These are phyloP conservation scores for Collybiopsis luxurians DNA, from an alignment of 768 basidiomycete genomes.

Conservation along the genomic window DNA sequence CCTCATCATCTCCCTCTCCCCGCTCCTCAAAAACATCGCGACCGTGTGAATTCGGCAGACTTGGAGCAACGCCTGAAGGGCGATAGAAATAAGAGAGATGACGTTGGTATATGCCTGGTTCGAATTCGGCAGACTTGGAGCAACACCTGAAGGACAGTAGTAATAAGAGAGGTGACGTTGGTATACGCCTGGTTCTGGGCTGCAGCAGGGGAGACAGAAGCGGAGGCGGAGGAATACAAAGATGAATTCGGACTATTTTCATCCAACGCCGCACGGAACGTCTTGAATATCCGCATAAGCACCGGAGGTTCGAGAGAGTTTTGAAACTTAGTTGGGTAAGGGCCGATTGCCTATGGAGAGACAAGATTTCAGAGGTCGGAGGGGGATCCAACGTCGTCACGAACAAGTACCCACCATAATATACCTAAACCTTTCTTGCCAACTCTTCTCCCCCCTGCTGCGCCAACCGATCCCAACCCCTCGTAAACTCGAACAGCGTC, in stretches of 20 bases:
- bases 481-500: constrained; percentile 65
- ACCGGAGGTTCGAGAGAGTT: constrained; percentile 66
- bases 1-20: background rate
- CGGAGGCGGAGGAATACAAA: background rate
- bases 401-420: constrained; percentile 45
- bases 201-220: background rate
- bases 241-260: background rate
- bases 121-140: background rate
- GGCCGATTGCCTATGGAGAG: constrained; percentile 40
- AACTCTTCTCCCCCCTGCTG: constrained; percentile 21
- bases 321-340: constrained; percentile 65
- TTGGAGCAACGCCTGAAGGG: background rate
- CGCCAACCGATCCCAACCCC: constrained; percentile 46
- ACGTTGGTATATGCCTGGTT: background rate
- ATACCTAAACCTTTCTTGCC: constrained; percentile 52
- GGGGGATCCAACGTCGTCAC: background rate
- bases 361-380: background rate
- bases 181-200: background rate
- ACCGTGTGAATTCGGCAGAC: background rate
- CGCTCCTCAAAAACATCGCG: background rate
- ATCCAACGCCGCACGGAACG: constrained; percentile 9
- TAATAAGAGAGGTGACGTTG: background rate
- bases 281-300: constrained; percentile 55
- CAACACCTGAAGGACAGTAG: background rate
- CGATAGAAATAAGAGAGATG: background rate